Evolutionary conservation across 805 yeast species (phyloP).

Genomic region (Metschnikowia gruessii): DNA sequence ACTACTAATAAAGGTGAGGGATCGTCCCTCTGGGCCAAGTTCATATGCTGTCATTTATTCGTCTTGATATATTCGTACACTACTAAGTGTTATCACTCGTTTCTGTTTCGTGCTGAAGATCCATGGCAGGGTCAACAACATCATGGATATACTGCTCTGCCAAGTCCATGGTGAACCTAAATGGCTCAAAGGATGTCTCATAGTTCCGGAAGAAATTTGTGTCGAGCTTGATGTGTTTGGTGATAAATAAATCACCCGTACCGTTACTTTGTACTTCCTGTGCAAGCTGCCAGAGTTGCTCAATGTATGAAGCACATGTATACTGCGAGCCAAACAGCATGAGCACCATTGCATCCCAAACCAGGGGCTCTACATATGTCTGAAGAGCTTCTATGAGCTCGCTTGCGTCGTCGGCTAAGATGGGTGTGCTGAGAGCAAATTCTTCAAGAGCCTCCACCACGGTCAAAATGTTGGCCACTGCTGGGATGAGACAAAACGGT

Average conservation of each 20-base stretch:
- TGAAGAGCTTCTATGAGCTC: conserved; percentile 13
- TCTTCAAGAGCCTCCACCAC: conserved; percentile 11
- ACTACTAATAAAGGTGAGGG: too few relatives aligned
- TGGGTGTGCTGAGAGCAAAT: conserved; percentile 10
- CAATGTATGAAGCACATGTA: conserved; percentile 9
- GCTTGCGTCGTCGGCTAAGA: conserved; percentile 3
- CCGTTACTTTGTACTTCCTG: conserved; percentile 7
- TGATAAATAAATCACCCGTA: conserved; percentile 9
- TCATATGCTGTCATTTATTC: too few relatives aligned
- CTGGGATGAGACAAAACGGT: conserved; percentile 10
- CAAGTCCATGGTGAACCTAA: conserved; percentile 8
- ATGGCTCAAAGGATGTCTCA: conserved; percentile 12
- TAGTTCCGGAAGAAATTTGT: conserved; percentile 14
- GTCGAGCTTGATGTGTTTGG: conserved; percentile 10
- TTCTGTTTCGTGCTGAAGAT: conserved; percentile 5
- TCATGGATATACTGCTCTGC: conserved; percentile 15
- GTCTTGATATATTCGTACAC: neutral
- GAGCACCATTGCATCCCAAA: conserved; percentile 10
- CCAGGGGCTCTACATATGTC: conserved; percentile 5
- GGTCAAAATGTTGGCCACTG: conserved; percentile 8
- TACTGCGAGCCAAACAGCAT: conserved; percentile 14
- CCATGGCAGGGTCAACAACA: conserved; percentile 12
- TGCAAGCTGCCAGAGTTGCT: conserved; percentile 17
- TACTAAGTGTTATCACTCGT: conserved; percentile 2
- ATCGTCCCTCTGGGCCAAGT: too few relatives aligned